phyloP scores from a whole-genome alignment of 75 land plant genomes.

The Selaginella moellendorffii region DNA sequence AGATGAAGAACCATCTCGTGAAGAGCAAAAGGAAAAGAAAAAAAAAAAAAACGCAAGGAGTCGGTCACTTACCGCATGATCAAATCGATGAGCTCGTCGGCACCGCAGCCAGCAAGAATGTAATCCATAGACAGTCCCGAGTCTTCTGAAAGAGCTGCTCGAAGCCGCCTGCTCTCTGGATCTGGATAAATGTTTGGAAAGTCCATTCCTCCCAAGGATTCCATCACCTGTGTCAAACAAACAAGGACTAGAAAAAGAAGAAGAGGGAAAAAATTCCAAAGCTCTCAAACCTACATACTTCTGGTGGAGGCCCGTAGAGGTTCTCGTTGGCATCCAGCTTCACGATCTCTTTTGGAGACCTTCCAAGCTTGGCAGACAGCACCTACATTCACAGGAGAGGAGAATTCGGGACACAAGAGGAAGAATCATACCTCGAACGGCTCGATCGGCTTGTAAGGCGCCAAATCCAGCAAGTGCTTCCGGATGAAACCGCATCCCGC shows the following conservation, averaged over 20 bases:
- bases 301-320: constrained; percentile 99
- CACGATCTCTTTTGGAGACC: constrained; percentile 85
- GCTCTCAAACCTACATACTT: constrained; percentile 41
- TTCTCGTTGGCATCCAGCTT: constrained; percentile 99
- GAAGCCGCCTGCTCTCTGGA: constrained; percentile 81
- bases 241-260: no score
- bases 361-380: constrained; percentile 75
- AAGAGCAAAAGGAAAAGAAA: no score
- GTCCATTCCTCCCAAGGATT: constrained; percentile 73
- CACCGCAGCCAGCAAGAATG: constrained; percentile 95
- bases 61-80: constrained; percentile 66
- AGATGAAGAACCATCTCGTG: no score
- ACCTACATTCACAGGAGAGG: constrained; percentile 45
- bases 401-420: no score
- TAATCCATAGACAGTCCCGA: constrained; percentile 74
- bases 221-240: constrained; percentile 79
- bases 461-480: constrained; percentile 50
- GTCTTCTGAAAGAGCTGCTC: constrained; percentile 88
- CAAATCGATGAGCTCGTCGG: constrained; percentile 96
- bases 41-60: no score
- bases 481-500: constrained; percentile 52
- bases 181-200: constrained; percentile 97
- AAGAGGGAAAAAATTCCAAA: no score
- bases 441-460: constrained; percentile 84
- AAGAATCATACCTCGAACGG: constrained; percentile 75